Conservation (phyloP, 345 rosid species). For the Pugionium dolabratum region DNA sequence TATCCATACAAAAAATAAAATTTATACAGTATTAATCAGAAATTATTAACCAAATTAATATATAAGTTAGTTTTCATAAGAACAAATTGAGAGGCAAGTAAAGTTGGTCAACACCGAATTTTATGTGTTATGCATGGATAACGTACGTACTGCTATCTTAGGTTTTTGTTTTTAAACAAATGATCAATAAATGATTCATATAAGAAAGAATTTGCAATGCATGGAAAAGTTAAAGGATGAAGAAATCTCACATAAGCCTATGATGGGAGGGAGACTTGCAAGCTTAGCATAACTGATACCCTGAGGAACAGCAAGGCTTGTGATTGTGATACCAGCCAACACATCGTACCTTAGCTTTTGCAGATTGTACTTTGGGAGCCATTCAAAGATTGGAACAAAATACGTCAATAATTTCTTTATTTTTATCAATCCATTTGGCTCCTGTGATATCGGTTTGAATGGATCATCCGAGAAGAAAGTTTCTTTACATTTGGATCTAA, state of each 20-base stretch:
- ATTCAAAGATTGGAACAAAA: slow-evolving; percentile 70
- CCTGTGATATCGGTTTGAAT: slow-evolving; percentile 47
- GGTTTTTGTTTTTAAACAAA: too few species aligned
- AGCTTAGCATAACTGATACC: slow-evolving; percentile 97
- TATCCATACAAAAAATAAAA: neutral
- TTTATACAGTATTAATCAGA: too few species aligned
- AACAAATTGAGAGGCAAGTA: too few species aligned
- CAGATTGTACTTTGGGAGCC: slow-evolving; percentile 72
- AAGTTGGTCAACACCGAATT: too few species aligned
- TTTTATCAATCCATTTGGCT: slow-evolving; percentile 17
- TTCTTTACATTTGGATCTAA: slow-evolving; percentile 65
- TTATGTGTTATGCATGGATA: too few species aligned
- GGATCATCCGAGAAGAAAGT: slow-evolving; percentile 90
- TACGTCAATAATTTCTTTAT: slow-evolving; percentile 51
- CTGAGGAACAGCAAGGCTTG: slow-evolving; percentile 90
- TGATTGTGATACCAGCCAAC: slow-evolving; percentile 89
- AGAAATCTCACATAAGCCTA: slow-evolving; percentile 69
- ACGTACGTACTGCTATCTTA: too few species aligned
- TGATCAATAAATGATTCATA: neutral
- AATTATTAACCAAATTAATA: too few species aligned
- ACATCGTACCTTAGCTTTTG: slow-evolving; percentile 54
- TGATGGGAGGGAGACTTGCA: slow-evolving; percentile 69
- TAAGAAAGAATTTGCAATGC: neutral
- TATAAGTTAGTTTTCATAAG: too few species aligned
- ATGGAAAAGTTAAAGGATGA: neutral